A percentile compares a stretch with the other conserved stretches of the same genome.
These are phyloP conservation scores for Beauveria asiatica DNA, from an alignment of 2,329 filamentous ascomycete species.

Conservation along the genomic window DNA sequence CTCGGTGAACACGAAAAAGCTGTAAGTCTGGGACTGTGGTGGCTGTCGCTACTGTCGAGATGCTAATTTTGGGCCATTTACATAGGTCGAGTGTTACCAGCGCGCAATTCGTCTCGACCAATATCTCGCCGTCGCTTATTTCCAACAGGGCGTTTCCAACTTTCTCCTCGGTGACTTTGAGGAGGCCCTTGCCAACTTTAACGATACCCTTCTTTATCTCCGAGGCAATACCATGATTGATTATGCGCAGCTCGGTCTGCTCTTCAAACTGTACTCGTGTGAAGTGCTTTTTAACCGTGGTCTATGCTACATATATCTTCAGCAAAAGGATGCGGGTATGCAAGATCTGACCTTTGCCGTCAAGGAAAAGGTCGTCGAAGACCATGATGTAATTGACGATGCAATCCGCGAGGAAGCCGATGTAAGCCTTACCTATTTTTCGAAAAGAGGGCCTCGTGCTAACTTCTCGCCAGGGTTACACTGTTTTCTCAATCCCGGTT, in stretches of 20 bases:
- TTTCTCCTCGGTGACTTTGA: conserved; percentile 96
- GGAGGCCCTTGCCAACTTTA: conserved; percentile 95
- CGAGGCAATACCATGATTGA: conserved; percentile 96
- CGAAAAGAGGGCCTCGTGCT: conserved; percentile 15
- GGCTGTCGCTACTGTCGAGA: background rate
- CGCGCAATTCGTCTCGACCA: conserved; percentile 82
- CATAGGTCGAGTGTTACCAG: conserved; percentile 87
- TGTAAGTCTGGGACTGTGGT: conserved; percentile 46
- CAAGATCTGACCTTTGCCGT: conserved; percentile 84
- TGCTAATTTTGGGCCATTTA: conserved; percentile 5
- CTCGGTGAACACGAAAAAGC: conserved; percentile 93
- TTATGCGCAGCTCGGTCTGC: conserved; percentile 88
- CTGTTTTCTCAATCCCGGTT: conserved; percentile 95
- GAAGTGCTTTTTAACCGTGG: conserved; percentile 97
- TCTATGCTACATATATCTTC: conserved; percentile 92
- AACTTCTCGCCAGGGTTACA: conserved; percentile 64
- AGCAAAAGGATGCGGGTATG: conserved; percentile 83
- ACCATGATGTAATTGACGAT: conserved; percentile 97
- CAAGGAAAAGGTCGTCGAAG: conserved; percentile 91
- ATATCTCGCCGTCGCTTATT: conserved; percentile 95
- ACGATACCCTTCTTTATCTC: conserved; percentile 90
- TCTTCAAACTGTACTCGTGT: conserved; percentile 95
- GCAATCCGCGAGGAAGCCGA: conserved; percentile 89
- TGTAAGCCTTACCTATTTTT: conserved; percentile 38
- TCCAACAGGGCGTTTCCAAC: conserved; percentile 96